phyloP scores from a whole-genome alignment of 257 asterid species.

The Solanum pinnatisectum region DNA sequence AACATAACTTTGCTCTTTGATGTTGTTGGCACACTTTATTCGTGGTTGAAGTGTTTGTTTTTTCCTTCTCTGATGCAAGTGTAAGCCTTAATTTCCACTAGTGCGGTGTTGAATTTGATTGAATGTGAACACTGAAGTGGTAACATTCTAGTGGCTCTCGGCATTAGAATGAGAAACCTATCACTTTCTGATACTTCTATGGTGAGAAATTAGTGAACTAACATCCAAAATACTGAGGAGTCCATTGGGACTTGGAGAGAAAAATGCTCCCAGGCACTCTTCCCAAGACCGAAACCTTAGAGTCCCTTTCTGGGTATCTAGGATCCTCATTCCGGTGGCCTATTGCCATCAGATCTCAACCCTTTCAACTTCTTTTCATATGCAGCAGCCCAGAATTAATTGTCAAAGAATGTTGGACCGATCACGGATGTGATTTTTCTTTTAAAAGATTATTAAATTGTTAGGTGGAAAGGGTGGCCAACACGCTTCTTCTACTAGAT shows the following conservation, averaged over 20 bases:
- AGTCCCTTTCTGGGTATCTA: background rate
- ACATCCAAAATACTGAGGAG: too few relatives aligned
- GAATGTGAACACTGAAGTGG: background rate
- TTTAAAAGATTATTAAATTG: background rate
- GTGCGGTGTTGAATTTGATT: background rate
- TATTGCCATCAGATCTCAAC: background rate
- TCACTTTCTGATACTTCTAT: background rate
- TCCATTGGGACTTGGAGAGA: too few relatives aligned
- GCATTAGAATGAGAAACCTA: background rate
- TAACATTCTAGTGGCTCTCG: background rate
- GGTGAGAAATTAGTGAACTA: background rate
- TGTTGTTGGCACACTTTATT: background rate
- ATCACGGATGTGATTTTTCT: background rate
- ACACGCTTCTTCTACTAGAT: background rate
- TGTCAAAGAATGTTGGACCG: background rate
- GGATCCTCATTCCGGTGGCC: background rate
- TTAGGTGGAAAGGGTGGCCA: background rate
- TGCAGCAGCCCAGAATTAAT: background rate
- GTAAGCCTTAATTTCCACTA: background rate
- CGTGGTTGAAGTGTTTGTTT: background rate
- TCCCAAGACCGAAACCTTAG: background rate
- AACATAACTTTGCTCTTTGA: background rate
- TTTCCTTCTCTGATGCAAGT: background rate
- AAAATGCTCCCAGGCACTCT: background rate
- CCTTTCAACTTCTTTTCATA: background rate